These are phyloP conservation scores for Beauveria brongniartii DNA, from an alignment of 2,329 filamentous ascomycete genomes.

Conservation along the genomic window DNA sequence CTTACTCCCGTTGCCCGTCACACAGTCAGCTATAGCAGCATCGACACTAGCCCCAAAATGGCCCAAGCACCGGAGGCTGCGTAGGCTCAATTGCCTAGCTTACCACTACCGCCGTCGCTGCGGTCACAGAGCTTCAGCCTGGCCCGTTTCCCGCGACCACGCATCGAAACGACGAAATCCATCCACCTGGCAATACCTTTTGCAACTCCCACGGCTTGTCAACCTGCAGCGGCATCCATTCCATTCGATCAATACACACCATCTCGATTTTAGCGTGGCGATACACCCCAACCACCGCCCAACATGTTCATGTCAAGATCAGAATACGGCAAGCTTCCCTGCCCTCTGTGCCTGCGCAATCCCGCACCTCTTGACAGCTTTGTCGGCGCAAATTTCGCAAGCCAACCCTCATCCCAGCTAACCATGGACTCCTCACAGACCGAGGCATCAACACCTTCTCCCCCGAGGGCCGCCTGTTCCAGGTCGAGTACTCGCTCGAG, in stretches of 20 bases:
- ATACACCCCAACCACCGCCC: conserved; percentile 28
- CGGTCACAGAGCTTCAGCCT: conserved; percentile 9
- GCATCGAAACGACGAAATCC: not conserved
- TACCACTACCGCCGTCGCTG: conserved; percentile 1
- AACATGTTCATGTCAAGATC: conserved; percentile 99
- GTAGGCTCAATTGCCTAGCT: conserved; percentile 12
- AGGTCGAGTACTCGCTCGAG: conserved; percentile 99
- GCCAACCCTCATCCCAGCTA: conserved; percentile 18
- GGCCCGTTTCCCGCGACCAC: not conserved
- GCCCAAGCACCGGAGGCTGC: conserved; percentile 2
- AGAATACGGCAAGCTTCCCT: conserved; percentile 78
- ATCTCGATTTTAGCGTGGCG: not conserved
- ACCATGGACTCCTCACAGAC: conserved; percentile 46
- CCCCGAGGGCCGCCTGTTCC: conserved; percentile 97
- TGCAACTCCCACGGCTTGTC: not conserved
- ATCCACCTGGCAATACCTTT: not conserved
- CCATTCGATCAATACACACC: not conserved
- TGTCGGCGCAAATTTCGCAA: not conserved
- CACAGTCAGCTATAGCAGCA: not conserved
- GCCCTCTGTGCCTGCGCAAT: not conserved
- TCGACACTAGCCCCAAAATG: not conserved
- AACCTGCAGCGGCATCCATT: not conserved
- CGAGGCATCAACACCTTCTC: conserved; percentile 99
- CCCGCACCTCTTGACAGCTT: not conserved
- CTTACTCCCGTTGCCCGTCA: not conserved